These are phyloP conservation scores for Dictyostelium citrinum DNA, from an alignment of 78 protist genomes.

Conservation along the genomic window DNA sequence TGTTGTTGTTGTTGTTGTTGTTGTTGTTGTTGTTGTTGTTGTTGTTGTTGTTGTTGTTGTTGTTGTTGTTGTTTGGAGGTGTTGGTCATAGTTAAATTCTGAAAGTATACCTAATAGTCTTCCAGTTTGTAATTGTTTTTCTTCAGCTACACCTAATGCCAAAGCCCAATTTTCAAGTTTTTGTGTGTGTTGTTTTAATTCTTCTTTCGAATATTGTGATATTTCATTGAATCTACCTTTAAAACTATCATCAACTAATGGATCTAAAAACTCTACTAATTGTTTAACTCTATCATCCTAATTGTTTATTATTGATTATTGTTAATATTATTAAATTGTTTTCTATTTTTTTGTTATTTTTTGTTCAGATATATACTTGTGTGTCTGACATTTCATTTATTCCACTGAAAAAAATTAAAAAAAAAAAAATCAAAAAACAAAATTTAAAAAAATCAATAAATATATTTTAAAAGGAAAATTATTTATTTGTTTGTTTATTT, in stretches of 20 bases:
- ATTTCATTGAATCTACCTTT: slow-evolving; percentile 25
- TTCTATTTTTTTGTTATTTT: neutral
- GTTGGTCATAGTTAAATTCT: neutral
- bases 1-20: neutral
- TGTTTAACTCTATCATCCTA: slow-evolving; percentile 38
- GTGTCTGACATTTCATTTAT: neutral
- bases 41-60: neutral
- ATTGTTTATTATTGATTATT: neutral
- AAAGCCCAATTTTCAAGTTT: slow-evolving; percentile 55
- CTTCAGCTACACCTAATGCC: slow-evolving; percentile 34
- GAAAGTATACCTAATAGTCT: neutral
- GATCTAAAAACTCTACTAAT: slow-evolving; percentile 67
- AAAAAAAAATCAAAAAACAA: neutral
- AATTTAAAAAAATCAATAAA: neutral
- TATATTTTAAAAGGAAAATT: too few relatives aligned
- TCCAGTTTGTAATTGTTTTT: slow-evolving; percentile 11
- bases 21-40: neutral
- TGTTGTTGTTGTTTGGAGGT: neutral
- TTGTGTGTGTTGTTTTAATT: slow-evolving; percentile 6
- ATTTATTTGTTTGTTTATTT: neutral
- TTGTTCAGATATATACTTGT: neutral
- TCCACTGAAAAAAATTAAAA: neutral
- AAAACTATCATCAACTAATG: slow-evolving; percentile 14
- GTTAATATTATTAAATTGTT: neutral
- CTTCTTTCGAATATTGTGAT: slow-evolving; percentile 17